Evolutionary conservation across 2,329 filamentous ascomycete genomes (phyloP).

Genomic region (Fusarium algeriense): DNA sequence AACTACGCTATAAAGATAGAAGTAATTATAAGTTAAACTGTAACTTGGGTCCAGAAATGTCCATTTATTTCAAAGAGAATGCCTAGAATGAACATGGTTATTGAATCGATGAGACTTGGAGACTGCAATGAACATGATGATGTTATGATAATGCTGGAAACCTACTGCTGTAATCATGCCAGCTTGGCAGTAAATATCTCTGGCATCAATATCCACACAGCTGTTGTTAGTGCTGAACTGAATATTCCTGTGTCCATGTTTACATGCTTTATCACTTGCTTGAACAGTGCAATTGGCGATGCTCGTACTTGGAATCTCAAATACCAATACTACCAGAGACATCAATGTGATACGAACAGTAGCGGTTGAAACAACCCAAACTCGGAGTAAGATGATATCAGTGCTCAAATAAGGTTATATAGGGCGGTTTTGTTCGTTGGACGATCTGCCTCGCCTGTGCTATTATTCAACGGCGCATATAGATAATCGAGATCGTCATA

Average conservation of each 20-base stretch:
- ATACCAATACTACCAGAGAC: neutral
- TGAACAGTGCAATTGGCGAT: neutral
- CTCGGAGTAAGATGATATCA: neutral
- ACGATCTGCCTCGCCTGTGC: neutral
- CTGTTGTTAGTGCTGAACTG: neutral
- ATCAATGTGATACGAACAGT: neutral
- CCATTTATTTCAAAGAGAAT: neutral
- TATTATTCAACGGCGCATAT: neutral
- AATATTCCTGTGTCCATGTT: neutral
- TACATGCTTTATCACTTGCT: neutral
- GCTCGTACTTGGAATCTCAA: no score
- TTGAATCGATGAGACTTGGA: neutral
- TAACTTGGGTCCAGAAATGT: no score
- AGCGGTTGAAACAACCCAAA: neutral
- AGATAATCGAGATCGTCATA: conserved; percentile 5
- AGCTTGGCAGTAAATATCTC: neutral
- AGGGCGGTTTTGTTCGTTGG: neutral
- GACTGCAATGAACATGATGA: neutral
- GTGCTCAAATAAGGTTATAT: neutral
- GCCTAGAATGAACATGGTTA: neutral
- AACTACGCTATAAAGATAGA: neutral
- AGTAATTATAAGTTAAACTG: neutral
- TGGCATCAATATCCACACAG: neutral
- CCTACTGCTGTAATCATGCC: neutral
- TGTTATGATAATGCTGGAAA: neutral